Evolutionary conservation across 495 filamentous ascomycete species (phyloP).

Genomic region (Poronia punctata): DNA sequence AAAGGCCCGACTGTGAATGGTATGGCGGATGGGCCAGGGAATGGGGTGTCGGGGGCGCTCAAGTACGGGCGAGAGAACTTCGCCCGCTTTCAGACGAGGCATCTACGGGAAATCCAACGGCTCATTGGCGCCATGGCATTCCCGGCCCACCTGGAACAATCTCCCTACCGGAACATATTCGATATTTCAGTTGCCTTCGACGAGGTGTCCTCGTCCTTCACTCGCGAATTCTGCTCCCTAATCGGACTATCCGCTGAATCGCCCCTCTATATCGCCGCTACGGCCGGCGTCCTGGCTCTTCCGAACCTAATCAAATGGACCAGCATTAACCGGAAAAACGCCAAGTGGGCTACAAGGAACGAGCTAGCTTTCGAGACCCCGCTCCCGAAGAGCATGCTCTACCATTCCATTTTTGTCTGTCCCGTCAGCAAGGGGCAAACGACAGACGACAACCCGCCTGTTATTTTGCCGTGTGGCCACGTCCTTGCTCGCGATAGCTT

Average conservation of each 20-base stretch:
- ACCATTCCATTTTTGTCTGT: constrained; percentile 96
- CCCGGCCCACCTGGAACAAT: constrained; percentile 55
- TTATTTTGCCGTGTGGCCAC: constrained; percentile 97
- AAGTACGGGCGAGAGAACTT: constrained; percentile 66
- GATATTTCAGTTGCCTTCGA: constrained; percentile 66
- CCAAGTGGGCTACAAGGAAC: constrained; percentile 87
- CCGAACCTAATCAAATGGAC: constrained; percentile 78
- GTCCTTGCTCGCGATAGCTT: constrained; percentile 84
- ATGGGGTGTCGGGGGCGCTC: constrained; percentile 49
- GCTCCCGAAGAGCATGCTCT: constrained; percentile 76
- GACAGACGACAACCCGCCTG: constrained; percentile 86
- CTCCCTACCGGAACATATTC: constrained; percentile 74
- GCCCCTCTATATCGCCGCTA: constrained; percentile 84
- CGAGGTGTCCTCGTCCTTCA: constrained; percentile 77
- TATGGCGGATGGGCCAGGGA: constrained; percentile 35
- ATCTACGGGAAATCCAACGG: constrained; percentile 66
- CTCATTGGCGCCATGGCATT: constrained; percentile 73
- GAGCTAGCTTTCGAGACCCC: constrained; percentile 93
- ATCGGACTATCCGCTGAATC: constrained; percentile 81
- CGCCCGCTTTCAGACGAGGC: constrained; percentile 48
- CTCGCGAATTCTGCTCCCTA: constrained; percentile 88
- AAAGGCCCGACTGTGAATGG: constrained; percentile 38
- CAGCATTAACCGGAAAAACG: constrained; percentile 76
- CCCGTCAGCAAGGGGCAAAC: constrained; percentile 94
- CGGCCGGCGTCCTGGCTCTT: constrained; percentile 84